phyloP scores from a whole-genome alignment of 257 asterid genomes.

The Mitragyna speciosa region DNA sequence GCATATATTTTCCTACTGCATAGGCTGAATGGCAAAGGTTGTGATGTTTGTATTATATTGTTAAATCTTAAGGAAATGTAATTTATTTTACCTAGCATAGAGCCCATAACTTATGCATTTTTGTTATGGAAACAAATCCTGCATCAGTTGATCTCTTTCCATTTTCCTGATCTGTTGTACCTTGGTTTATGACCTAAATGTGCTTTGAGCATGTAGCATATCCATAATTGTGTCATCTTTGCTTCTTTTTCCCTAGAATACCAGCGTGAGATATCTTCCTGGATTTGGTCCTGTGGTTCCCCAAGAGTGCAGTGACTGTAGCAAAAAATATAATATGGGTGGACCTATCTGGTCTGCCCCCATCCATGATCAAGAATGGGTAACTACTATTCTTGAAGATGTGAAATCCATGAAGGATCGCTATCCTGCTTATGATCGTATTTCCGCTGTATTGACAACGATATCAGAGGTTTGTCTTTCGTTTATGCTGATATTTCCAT shows the following conservation, averaged over 20 bases:
- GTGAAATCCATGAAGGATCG: slow-evolving; percentile 61
- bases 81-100: not conserved
- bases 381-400: slow-evolving; percentile 65
- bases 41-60: not conserved
- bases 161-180: not conserved
- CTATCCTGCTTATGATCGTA: slow-evolving; percentile 83
- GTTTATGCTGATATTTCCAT: slow-evolving; percentile 10
- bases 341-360: slow-evolving; percentile 99
- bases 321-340: slow-evolving; percentile 94
- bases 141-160: not conserved
- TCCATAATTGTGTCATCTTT: not conserved
- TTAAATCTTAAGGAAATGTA: not conserved
- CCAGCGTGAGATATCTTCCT: slow-evolving; percentile 78
- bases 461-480: slow-evolving; percentile 71
- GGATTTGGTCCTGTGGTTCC: slow-evolving; percentile 90
- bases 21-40: not conserved
- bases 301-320: slow-evolving; percentile 91
- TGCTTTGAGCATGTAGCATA: not conserved
- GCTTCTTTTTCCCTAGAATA: slow-evolving; percentile 44
- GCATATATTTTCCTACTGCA: not conserved
- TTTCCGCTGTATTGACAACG: slow-evolving; percentile 86
- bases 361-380: slow-evolving; percentile 95
- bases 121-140: not conserved
- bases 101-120: not conserved
- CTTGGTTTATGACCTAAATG: not conserved